Evolutionary conservation across 257 asterid genomes (phyloP).

Genomic region (Solanum pennellii): DNA sequence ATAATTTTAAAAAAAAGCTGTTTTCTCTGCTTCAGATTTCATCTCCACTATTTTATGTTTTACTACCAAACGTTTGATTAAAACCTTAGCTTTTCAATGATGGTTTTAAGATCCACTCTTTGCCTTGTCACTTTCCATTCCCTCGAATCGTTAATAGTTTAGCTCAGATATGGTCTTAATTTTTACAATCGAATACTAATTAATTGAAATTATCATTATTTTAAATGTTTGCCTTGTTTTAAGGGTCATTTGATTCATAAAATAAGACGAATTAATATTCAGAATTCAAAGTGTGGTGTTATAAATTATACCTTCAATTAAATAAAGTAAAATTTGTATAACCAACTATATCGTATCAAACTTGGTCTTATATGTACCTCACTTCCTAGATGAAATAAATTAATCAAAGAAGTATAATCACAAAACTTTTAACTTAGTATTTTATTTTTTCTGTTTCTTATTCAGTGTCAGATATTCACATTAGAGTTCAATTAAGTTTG

Average conservation of each 20-base stretch:
- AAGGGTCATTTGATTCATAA: background rate
- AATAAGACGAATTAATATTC: background rate
- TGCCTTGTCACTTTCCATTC: background rate
- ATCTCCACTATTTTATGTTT: constrained; percentile 5
- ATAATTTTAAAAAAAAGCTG: constrained; percentile 21
- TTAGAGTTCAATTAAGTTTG: too few species aligned
- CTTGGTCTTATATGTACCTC: background rate
- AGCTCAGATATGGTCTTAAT: background rate
- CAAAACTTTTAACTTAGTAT: background rate
- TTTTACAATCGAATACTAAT: too few species aligned
- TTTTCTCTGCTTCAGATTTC: constrained; percentile 26
- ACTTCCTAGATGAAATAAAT: background rate
- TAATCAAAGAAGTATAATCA: background rate
- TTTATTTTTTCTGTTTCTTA: too few species aligned
- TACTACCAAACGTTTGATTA: constrained; percentile 6
- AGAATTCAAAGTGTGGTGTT: background rate
- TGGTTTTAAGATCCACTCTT: constrained; percentile 3
- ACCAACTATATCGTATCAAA: background rate
- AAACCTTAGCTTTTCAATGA: constrained; percentile 5
- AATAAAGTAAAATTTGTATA: background rate
- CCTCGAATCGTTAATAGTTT: background rate
- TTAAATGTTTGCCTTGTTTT: background rate
- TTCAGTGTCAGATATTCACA: too few species aligned
- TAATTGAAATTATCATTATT: too few species aligned
- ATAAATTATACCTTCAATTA: background rate